A percentile compares a stretch with the other conserved stretches of the same genome.
These are phyloP conservation scores for Claviceps citrina DNA, from an alignment of 2,329 filamentous ascomycete genomes.

Conservation along the genomic window DNA sequence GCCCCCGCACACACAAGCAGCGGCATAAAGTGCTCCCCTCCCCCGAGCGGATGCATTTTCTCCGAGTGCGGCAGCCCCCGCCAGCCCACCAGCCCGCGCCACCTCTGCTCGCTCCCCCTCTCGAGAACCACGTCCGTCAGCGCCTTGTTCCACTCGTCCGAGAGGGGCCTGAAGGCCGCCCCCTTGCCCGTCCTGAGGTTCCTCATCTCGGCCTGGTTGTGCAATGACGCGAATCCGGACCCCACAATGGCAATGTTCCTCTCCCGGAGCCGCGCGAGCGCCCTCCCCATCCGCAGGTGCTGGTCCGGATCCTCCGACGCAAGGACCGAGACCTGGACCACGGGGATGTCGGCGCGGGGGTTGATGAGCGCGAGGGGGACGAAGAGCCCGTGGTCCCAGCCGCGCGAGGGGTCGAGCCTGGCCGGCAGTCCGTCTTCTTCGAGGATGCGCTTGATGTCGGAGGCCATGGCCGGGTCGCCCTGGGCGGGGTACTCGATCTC, in stretches of 20 bases:
- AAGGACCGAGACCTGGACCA: constrained; percentile 43
- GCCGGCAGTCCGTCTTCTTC: constrained; percentile 29
- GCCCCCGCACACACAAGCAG: constrained; percentile 40
- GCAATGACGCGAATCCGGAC: constrained; percentile 44
- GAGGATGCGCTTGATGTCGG: constrained; percentile 30
- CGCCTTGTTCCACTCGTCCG: constrained; percentile 29
- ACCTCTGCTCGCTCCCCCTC: constrained; percentile 20
- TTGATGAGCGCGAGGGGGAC: constrained; percentile 39
- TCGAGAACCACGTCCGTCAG: constrained; percentile 26
- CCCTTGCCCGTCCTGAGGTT: constrained; percentile 12
- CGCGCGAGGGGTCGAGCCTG: constrained; percentile 22
- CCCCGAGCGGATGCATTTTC: constrained; percentile 36
- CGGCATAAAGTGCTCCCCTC: constrained; percentile 44
- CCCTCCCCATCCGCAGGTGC: constrained; percentile 38
- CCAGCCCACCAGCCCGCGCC: constrained; percentile 29
- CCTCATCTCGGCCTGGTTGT: constrained; percentile 37
- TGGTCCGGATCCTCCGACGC: constrained; percentile 30
- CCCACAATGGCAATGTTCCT: constrained; percentile 42
- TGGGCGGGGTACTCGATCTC: constrained; percentile 39
- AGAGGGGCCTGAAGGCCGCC: constrained; percentile 12
- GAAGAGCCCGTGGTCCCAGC: constrained; percentile 49
- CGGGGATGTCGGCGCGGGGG: constrained; percentile 34
- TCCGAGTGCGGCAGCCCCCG: constrained; percentile 31
- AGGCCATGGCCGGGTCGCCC: constrained; percentile 38
- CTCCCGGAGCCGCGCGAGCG: constrained; percentile 32